Percentiles rank a stretch among this genome's conserved stretches.
Evolutionary conservation across 805 yeast species (phyloP).

Genomic region (Wickerhamiella australiensis): DNA sequence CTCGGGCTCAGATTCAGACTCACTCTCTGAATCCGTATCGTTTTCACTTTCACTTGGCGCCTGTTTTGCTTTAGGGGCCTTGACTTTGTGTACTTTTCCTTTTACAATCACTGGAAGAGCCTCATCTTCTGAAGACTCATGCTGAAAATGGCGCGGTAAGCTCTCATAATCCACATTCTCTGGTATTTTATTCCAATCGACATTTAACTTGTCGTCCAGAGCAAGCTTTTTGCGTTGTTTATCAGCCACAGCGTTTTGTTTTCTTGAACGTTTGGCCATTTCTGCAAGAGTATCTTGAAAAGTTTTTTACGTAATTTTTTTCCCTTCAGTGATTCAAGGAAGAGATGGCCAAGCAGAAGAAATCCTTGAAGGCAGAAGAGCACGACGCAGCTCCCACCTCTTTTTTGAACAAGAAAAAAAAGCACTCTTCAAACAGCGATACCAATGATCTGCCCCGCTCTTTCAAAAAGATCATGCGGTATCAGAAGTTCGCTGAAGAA

Average conservation of each 20-base stretch:
- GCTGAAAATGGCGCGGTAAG: constrained; percentile 46
- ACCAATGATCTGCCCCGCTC: constrained; percentile 29
- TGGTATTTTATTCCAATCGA: constrained; percentile 13
- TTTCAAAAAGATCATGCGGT: constrained; percentile 25
- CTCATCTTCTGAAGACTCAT: constrained; percentile 36
- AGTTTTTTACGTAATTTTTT: constrained; percentile 9
- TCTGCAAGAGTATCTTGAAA: neutral
- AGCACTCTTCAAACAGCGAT: neutral
- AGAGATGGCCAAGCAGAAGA: constrained; percentile 3
- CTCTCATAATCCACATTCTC: constrained; percentile 72
- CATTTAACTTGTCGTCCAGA: constrained; percentile 14
- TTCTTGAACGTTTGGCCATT: constrained; percentile 17
- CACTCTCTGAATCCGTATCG: constrained; percentile 26
- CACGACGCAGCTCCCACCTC: constrained; percentile 3
- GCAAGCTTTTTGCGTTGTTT: constrained; percentile 13
- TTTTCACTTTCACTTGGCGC: constrained; percentile 20
- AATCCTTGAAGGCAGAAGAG: neutral
- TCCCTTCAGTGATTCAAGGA: neutral
- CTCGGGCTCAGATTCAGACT: constrained; percentile 11
- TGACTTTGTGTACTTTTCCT: constrained; percentile 44
- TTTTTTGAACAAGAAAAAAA: constrained; percentile 3
- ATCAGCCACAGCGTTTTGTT: constrained; percentile 6
- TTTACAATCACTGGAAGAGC: constrained; percentile 65
- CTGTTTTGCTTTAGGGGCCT: constrained; percentile 21
- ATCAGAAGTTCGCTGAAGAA: constrained; percentile 7